Base-by-base conservation (phyloP, 2,329 filamentous ascomycete species). In the Coniella vitis region DNA sequence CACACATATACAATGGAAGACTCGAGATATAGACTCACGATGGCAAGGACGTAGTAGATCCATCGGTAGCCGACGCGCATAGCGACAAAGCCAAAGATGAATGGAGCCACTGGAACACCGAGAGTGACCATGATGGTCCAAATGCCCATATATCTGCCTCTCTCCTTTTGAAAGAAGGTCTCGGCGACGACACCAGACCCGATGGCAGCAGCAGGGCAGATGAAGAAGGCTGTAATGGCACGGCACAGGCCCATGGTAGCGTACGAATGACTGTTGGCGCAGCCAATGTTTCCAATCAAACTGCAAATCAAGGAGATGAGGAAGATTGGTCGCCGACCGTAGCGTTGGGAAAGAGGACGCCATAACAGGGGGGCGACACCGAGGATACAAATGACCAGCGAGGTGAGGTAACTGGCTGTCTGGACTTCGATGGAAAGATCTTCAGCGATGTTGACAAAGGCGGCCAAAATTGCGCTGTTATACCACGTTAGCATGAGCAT, bases 1-100 rank as follows among this genome's bases (percentile, higher is more conserved):
- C 5, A 37, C 3, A n/a, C 3, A 7, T 3, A 2, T 19, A 14
- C 3, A 32, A 17, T 20, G 25, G 37, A 8, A 9, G 10, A 1
- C 25, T 29, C 10, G 25, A n/a, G 21, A 29, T 22, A 2, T 1
- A n/a, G 9, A 42, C 65, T 61, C 54, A 76, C 70, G 36, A 81
- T 80, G 2, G 75, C 74, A 19, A 80, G 62, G 19, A 74, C 69
- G 69, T 72, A 81, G 60, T 76, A 81, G 21, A 80, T 78, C 77
- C 78, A 81, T 14, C 73, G 67, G 48, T 76, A 81, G 0, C 73
- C 71, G 13, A 74, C 70, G 9, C 73, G 68, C 48, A 74, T 64
- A 1, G 72, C 69, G 0, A 80, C 76, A 22, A 67, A 69, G 1
- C 70, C 68, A 37, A 74, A 63, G 14, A 67, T 56, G 20, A 67